Evolutionary conservation across 345 rosid genomes (phyloP).

Genomic region (Moringa oleifera): DNA sequence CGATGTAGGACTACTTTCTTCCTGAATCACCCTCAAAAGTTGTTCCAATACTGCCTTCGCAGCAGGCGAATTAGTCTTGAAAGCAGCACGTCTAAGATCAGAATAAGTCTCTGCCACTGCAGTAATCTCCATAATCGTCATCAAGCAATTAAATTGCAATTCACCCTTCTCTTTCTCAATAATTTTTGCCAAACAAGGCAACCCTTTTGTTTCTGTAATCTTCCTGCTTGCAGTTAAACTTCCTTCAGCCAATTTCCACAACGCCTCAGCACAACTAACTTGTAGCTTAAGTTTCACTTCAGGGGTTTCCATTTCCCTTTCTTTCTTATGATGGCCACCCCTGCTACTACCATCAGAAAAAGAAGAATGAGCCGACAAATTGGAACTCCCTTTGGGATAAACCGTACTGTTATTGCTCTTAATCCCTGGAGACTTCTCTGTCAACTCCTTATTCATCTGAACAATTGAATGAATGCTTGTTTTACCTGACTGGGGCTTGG

Average conservation of each 20-base stretch:
- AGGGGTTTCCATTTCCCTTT: conserved; percentile 37
- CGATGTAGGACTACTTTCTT: conserved; percentile 26
- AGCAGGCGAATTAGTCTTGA: conserved; percentile 54
- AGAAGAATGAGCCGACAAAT: conserved; percentile 8
- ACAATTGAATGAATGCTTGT: conserved; percentile 46
- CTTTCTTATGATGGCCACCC: conserved; percentile 33
- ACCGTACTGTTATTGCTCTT: background rate
- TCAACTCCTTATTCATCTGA: conserved; percentile 44
- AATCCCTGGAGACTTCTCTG: conserved; percentile 6
- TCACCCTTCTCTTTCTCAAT: conserved; percentile 44
- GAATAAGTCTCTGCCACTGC: conserved; percentile 39
- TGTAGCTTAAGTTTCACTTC: conserved; percentile 34
- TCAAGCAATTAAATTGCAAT: conserved; percentile 43
- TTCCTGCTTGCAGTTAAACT: conserved; percentile 33
- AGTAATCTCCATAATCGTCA: conserved; percentile 47
- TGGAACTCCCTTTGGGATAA: background rate
- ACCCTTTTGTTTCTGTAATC: conserved; percentile 50
- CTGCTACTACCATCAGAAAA: conserved; percentile 39
- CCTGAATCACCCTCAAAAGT: conserved; percentile 44
- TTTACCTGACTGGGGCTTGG: conserved; percentile 21
- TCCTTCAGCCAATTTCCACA: conserved; percentile 40
- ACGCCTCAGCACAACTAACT: conserved; percentile 44
- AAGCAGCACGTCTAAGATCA: conserved; percentile 51
- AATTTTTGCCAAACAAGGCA: conserved; percentile 48
- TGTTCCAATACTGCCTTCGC: conserved; percentile 57